These are phyloP conservation scores for Cordyceps pruinosa DNA, from an alignment of 2,329 filamentous ascomycete species.

Conservation along the genomic window DNA sequence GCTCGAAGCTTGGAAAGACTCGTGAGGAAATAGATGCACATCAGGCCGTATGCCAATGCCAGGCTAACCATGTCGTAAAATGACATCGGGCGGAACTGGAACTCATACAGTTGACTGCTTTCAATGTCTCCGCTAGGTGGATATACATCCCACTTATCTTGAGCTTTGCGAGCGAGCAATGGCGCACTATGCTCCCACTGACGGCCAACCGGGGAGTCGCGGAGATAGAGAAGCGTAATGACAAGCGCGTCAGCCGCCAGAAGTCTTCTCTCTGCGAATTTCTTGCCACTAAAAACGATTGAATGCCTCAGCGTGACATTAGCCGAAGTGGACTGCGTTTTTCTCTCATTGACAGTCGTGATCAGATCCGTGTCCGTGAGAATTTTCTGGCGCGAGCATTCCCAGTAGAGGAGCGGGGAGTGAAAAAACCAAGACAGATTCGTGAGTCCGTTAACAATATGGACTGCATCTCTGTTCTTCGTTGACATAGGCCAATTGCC, in stretches of 20 bases:
- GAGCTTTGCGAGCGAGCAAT: slow-evolving; percentile 41
- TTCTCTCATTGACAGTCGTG: slow-evolving; percentile 60
- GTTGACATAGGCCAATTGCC: slow-evolving; percentile 33
- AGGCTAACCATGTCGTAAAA: slow-evolving; percentile 57
- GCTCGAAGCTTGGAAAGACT: slow-evolving; percentile 64
- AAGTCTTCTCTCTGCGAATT: slow-evolving; percentile 60
- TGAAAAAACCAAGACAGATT: slow-evolving; percentile 70
- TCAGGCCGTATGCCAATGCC: slow-evolving; percentile 57
- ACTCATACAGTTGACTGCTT: slow-evolving; percentile 63
- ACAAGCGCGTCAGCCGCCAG: slow-evolving; percentile 71
- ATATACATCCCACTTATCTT: slow-evolving; percentile 58
- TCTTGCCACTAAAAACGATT: slow-evolving; percentile 76
- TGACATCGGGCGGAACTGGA: slow-evolving; percentile 70
- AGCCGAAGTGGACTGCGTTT: slow-evolving; percentile 56
- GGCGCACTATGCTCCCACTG: slow-evolving; percentile 58
- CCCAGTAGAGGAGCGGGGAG: slow-evolving; percentile 78
- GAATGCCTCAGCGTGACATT: slow-evolving; percentile 71
- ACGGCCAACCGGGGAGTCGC: slow-evolving; percentile 55
- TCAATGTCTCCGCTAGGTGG: slow-evolving; percentile 48
- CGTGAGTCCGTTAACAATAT: slow-evolving; percentile 53
- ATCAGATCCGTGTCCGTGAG: slow-evolving; percentile 56
- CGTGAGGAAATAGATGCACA: slow-evolving; percentile 56
- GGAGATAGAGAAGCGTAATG: slow-evolving; percentile 65
- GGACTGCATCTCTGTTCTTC: slow-evolving; percentile 46
- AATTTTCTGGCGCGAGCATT: slow-evolving; percentile 54